Conservation (phyloP, 1,284 basidiomycete genomes). For the Ustilago sp. region DNA sequence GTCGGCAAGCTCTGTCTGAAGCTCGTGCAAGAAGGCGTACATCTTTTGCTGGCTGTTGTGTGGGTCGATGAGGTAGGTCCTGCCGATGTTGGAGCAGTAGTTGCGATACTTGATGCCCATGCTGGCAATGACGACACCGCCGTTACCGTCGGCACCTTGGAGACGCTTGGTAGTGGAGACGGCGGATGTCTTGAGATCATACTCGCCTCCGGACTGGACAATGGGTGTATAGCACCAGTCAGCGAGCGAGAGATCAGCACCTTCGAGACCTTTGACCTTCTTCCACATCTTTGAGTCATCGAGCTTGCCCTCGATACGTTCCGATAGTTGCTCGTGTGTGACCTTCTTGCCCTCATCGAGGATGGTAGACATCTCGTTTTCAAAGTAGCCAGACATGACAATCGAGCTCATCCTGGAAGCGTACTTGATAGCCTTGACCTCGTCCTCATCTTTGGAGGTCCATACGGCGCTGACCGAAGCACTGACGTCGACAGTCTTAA, state of each 20-base stretch:
- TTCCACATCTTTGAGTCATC: constrained; percentile 78
- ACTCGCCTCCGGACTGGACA: constrained; percentile 91
- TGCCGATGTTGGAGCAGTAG: constrained; percentile 90
- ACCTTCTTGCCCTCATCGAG: constrained; percentile 91
- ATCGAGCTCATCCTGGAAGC: constrained; percentile 87
- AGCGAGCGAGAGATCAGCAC: constrained; percentile 83
- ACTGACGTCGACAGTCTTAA: constrained; percentile 83
- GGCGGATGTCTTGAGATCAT: constrained; percentile 87
- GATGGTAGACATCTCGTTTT: constrained; percentile 87
- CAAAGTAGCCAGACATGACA: constrained; percentile 85
- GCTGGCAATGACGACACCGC: constrained; percentile 81
- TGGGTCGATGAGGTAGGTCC: constrained; percentile 95
- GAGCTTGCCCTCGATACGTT: constrained; percentile 85
- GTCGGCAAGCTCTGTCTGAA: constrained; percentile 82
- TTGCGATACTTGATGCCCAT: constrained; percentile 92
- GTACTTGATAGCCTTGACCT: constrained; percentile 72
- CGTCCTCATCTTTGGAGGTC: constrained; percentile 89
- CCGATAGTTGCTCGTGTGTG: constrained; percentile 85
- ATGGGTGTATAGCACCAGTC: constrained; percentile 96
- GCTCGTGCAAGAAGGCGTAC: constrained; percentile 81
- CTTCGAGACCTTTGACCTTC: constrained; percentile 75
- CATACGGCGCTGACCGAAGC: constrained; percentile 81
- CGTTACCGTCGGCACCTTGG: constrained; percentile 84
- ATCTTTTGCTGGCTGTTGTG: constrained; percentile 76
- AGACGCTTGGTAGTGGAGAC: constrained; percentile 77